Conservation (phyloP, 495 filamentous ascomycete species). For the Hypoxylon lenormandii region DNA sequence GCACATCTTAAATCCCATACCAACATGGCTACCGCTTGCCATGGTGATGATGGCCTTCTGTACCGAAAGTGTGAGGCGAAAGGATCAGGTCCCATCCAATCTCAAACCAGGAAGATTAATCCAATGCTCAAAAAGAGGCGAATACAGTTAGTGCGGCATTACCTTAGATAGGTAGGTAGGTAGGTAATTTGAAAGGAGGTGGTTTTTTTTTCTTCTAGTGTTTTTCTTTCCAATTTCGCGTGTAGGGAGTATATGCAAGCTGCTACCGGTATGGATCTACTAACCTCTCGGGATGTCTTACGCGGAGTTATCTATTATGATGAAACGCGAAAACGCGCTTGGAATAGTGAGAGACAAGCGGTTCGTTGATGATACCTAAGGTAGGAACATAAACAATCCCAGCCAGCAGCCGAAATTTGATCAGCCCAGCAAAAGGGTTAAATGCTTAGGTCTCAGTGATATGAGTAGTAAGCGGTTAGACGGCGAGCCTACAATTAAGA, state of each 20-base stretch:
- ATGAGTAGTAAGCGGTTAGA: constrained; percentile 8
- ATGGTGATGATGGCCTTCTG: no score
- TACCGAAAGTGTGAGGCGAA: no score
- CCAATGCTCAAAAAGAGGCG: no score
- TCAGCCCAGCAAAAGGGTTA: not conserved
- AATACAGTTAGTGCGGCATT: no score
- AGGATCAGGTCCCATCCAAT: no score
- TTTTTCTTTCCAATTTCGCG: no score
- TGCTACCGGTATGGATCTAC: constrained; percentile 6
- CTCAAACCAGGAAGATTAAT: no score
- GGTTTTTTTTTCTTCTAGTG: no score
- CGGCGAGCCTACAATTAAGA: not conserved
- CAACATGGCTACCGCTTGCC: no score
- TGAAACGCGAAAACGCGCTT: constrained; percentile 17
- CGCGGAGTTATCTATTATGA: constrained; percentile 7
- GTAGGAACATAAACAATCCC: constrained; percentile 1
- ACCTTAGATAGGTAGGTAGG: no score
- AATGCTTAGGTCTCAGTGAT: not conserved
- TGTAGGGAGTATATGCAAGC: not conserved
- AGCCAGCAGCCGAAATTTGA: constrained; percentile 21
- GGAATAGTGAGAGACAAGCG: constrained; percentile 1
- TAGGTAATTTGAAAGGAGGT: no score
- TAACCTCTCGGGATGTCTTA: constrained; percentile 14
- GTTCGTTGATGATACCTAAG: constrained; percentile 11
- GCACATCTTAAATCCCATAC: no score